These are phyloP conservation scores for Escovopsis sp. DNA, from an alignment of 2,329 filamentous ascomycete species.

Conservation along the genomic window DNA sequence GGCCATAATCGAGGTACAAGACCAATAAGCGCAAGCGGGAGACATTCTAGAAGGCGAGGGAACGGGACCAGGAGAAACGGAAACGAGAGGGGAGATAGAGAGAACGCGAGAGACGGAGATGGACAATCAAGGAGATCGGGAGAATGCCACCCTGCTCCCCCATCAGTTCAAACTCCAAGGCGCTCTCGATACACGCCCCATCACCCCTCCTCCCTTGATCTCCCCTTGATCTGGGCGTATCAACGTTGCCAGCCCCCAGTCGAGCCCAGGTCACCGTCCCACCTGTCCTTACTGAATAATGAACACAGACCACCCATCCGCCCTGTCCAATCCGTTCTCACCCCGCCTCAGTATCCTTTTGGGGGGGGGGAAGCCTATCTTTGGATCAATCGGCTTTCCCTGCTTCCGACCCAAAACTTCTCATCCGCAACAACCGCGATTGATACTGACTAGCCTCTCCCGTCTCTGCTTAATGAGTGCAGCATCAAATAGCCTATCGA, in stretches of 20 bases:
- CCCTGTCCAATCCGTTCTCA: conserved; percentile 8
- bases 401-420: conserved; percentile 10
- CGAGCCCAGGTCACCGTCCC: conserved; percentile 15
- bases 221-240: conserved; percentile 2
- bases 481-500: conserved; percentile 17
- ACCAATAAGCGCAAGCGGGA: too few species aligned
- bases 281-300: conserved; percentile 7
- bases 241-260: conserved; percentile 5
- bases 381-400: conserved; percentile 9
- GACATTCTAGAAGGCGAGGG: too few species aligned
- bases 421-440: conserved; percentile 6
- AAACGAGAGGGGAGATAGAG: background rate
- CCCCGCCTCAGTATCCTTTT: conserved; percentile 17
- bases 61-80: too few species aligned
- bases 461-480: conserved; percentile 21
- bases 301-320: conserved; percentile 5
- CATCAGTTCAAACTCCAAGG: background rate
- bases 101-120: background rate
- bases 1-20: too few species aligned
- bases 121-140: background rate
- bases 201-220: conserved; percentile 1
- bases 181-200: conserved; percentile 1
- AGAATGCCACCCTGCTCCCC: background rate
- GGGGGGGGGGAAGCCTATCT: conserved; percentile 1
- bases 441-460: conserved; percentile 11